These are phyloP conservation scores for Chlamydomonas sp. DNA, from an alignment of 139 green algal genomes.

Conservation along the genomic window DNA sequence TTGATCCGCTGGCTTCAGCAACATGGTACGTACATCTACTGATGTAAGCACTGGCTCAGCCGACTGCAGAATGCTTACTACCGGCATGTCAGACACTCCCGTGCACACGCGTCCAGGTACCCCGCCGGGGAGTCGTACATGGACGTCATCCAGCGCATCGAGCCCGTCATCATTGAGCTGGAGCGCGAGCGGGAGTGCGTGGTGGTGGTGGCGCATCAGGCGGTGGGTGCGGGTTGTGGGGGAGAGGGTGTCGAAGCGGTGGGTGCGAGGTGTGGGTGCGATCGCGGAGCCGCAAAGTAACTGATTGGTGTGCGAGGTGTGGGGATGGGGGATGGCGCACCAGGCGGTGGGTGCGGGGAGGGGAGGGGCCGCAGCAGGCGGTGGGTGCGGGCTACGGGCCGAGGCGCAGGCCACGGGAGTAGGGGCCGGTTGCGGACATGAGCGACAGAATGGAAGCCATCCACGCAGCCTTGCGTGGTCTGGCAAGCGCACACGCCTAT, in stretches of 20 bases:
- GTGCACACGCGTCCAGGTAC: constrained; percentile 68
- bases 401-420: too few species aligned
- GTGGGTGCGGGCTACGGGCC: too few species aligned
- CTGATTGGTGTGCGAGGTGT: background rate
- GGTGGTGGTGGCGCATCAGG: constrained; percentile 87
- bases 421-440: too few species aligned
- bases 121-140: constrained; percentile 91
- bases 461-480: too few species aligned
- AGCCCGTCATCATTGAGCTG: constrained; percentile 94
- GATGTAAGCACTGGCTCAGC: too few species aligned
- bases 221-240: background rate
- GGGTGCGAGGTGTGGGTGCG: background rate
- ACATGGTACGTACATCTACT: too few species aligned
- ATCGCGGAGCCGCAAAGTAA: background rate
- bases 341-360: too few species aligned
- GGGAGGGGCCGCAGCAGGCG: too few species aligned
- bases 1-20: too few species aligned
- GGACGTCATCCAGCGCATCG: constrained; percentile 90
- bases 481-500: too few species aligned
- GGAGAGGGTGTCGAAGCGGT: background rate
- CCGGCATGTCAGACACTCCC: background rate
- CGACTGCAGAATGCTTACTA: too few species aligned
- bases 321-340: background rate
- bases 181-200: constrained; percentile 90
- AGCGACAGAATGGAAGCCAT: too few species aligned